Evolutionary conservation across 129 eudicot genomes (phyloP).

Genomic region (Flaveria ramosissima): DNA sequence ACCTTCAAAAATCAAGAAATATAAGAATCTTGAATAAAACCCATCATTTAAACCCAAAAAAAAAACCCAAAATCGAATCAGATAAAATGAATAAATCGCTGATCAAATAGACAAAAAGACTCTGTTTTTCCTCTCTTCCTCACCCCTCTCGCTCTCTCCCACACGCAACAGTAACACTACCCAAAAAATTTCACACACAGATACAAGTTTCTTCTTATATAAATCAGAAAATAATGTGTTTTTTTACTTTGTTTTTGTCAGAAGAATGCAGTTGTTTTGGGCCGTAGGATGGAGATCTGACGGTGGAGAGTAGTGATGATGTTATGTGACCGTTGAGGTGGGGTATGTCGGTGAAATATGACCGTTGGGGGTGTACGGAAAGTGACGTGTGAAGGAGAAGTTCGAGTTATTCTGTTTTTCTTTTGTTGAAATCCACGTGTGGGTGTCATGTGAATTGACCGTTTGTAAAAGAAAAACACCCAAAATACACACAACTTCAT

Average conservation of each 20-base stretch:
- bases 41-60: constrained; percentile 20
- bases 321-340: constrained; percentile 77
- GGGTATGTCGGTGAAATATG: constrained; percentile 38
- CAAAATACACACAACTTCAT: not conserved
- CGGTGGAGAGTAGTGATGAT: constrained; percentile 42
- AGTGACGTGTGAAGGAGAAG: constrained; percentile 10
- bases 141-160: constrained; percentile 29
- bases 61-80: not conserved
- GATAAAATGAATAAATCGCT: not conserved
- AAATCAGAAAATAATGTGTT: constrained; percentile 20
- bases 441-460: constrained; percentile 77
- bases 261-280: constrained; percentile 19
- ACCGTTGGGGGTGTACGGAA: constrained; percentile 57
- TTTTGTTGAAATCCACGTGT: constrained; percentile 23
- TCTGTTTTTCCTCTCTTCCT: constrained; percentile 15
- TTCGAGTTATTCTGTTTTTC: constrained; percentile 12
- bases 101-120: not conserved
- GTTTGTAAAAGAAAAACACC: constrained; percentile 38
- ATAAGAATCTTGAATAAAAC: constrained; percentile 22
- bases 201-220: constrained; percentile 45
- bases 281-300: constrained; percentile 64
- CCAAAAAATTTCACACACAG: constrained; percentile 46
- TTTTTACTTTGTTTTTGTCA: constrained; percentile 22
- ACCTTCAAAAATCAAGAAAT: too few species aligned
- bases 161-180: constrained; percentile 42